A percentile compares a stretch with the other conserved stretches of the same genome.
These are phyloP conservation scores for Xylaria sp. DNA, from an alignment of 2,329 filamentous ascomycete genomes.

Conservation along the genomic window DNA sequence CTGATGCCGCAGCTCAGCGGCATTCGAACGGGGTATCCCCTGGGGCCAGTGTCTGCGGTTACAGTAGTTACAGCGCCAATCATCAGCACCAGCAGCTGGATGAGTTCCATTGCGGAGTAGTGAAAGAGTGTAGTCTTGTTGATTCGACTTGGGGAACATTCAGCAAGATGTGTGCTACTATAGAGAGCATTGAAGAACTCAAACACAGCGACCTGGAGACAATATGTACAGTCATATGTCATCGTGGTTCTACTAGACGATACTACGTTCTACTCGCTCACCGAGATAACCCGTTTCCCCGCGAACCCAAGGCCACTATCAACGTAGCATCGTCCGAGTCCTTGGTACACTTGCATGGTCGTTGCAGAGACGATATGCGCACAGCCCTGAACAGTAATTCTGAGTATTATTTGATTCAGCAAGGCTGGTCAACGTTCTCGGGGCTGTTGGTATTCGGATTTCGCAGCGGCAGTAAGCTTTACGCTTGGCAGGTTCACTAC, in stretches of 20 bases:
- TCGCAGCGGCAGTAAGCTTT: too few relatives aligned
- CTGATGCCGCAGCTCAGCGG: conserved; percentile 3
- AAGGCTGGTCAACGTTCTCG: too few relatives aligned
- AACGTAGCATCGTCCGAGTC: not conserved
- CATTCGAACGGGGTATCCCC: not conserved
- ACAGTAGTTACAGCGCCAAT: not conserved
- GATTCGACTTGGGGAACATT: too few relatives aligned
- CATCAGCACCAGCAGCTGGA: not conserved
- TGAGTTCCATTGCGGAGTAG: not conserved
- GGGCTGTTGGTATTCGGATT: too few relatives aligned
- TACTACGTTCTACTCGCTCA: not conserved
- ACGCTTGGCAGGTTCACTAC: too few relatives aligned
- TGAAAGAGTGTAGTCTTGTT: too few relatives aligned
- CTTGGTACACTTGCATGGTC: not conserved
- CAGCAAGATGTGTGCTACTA: not conserved
- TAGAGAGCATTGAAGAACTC: not conserved
- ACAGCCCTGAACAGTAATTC: not conserved
- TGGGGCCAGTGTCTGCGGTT: not conserved
- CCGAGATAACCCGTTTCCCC: not conserved
- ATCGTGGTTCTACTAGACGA: too few relatives aligned
- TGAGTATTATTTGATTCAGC: not conserved
- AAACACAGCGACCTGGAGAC: not conserved
- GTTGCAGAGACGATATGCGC: not conserved
- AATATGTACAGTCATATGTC: not conserved
- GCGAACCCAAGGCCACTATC: not conserved